These are phyloP conservation scores for Rhodamnia rubescens DNA, from an alignment of 345 rosid species.

Conservation along the genomic window DNA sequence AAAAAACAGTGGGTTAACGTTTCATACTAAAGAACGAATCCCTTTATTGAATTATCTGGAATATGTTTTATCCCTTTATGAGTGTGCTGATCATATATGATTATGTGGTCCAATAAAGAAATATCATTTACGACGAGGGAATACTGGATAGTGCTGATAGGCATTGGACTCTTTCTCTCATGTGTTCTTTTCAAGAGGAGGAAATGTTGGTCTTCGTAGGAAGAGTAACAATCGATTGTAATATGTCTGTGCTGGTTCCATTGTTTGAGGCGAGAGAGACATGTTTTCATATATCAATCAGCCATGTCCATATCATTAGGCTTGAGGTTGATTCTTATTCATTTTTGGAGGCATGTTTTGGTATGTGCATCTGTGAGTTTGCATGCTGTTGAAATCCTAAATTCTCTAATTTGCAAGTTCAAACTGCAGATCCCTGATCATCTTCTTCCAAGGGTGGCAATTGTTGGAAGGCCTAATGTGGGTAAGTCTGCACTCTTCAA, in stretches of 20 bases:
- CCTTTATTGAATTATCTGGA: neutral
- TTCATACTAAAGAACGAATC: neutral
- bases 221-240: neutral
- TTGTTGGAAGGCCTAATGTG: constrained; percentile 95
- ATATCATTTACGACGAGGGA: neutral
- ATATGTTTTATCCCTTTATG: neutral
- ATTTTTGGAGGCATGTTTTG: neutral
- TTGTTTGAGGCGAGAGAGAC: neutral
- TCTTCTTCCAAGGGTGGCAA: constrained; percentile 75
- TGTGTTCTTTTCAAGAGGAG: neutral
- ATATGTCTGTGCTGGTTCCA: neutral
- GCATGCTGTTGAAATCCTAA: neutral
- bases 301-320: neutral
- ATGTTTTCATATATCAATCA: neutral
- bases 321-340: neutral
- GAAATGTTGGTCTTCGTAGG: neutral
- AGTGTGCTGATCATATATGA: neutral
- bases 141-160: neutral
- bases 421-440: constrained; percentile 73
- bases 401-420: constrained; percentile 1
- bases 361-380: neutral
- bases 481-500: constrained; percentile 94
- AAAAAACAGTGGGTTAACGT: neutral
- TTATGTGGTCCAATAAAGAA: neutral
- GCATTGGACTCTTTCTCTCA: neutral